These are phyloP conservation scores for Diversispora eburnea DNA, from an alignment of 192 early-diverging fungal species.

Conservation along the genomic window DNA sequence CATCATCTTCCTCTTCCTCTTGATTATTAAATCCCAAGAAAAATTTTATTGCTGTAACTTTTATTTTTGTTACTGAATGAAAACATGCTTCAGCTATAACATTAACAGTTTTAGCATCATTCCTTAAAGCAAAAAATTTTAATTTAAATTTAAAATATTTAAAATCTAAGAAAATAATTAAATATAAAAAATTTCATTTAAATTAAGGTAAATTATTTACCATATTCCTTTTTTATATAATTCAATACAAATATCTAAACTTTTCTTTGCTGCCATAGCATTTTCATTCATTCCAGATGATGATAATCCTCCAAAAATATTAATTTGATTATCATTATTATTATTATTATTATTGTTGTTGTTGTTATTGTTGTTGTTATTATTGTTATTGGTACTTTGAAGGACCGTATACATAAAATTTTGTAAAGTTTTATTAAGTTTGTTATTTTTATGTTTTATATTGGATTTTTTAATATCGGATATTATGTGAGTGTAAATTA, in stretches of 20 bases:
- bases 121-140: slow-evolving; percentile 43
- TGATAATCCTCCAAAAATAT: slow-evolving; percentile 29
- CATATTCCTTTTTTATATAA: slow-evolving; percentile 96
- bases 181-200: not conserved
- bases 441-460: slow-evolving; percentile 92
- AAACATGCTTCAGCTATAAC: slow-evolving; percentile 97
- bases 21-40: slow-evolving; percentile 83
- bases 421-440: slow-evolving; percentile 95
- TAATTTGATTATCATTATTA: not conserved
- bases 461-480: slow-evolving; percentile 93
- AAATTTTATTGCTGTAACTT: slow-evolving; percentile 90
- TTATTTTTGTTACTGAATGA: slow-evolving; percentile 85
- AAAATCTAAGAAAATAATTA: not conserved
- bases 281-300: slow-evolving; percentile 49
- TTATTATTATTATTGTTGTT: not conserved
- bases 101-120: slow-evolving; percentile 98
- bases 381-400: slow-evolving; percentile 61
- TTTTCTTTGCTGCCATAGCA: slow-evolving; percentile 92
- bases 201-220: slow-evolving; percentile 35
- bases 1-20: slow-evolving; percentile 68
- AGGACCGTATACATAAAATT: slow-evolving; percentile 98
- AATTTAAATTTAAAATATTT: not conserved
- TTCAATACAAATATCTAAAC: slow-evolving; percentile 95
- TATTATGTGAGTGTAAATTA: slow-evolving; percentile 92
- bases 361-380: slow-evolving; percentile 35